These are phyloP conservation scores for Penstemon barbatus DNA, from an alignment of 257 asterid genomes.

Conservation along the genomic window DNA sequence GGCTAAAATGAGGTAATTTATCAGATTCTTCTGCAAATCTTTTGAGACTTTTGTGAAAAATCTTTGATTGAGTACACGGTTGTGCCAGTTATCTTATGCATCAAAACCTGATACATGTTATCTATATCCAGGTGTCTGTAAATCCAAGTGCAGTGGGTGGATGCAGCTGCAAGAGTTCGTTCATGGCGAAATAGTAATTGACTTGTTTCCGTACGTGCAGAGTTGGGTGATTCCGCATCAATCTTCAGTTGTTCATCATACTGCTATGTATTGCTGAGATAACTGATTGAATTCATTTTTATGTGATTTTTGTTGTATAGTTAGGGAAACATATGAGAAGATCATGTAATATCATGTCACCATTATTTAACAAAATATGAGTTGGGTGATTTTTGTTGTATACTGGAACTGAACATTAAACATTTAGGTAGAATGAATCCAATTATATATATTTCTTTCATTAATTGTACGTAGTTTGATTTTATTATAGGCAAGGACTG, in stretches of 20 bases:
- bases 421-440: no score
- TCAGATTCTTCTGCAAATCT: not conserved
- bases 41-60: not conserved
- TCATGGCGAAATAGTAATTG: slow-evolving; percentile 54
- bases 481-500: no score
- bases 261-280: not conserved
- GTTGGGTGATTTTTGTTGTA: no score
- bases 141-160: slow-evolving; percentile 98
- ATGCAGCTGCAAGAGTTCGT: slow-evolving; percentile 93
- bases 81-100: slow-evolving; percentile 3
- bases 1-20: no score
- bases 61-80: not conserved
- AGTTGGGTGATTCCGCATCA: slow-evolving; percentile 13
- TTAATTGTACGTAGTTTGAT: no score
- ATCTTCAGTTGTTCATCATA: slow-evolving; percentile 11
- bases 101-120: not conserved
- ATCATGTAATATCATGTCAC: not conserved
- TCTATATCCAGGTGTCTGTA: slow-evolving; percentile 61
- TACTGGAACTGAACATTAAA: no score
- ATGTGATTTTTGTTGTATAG: slow-evolving; percentile 31
- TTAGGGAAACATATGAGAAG: not conserved
- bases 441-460: no score
- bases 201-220: not conserved
- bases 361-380: not conserved
- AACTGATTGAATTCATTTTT: slow-evolving; percentile 28